Base-by-base conservation (phyloP, 176 grass and related monocot genomes). In the Urochloa ruziziensis region DNA sequence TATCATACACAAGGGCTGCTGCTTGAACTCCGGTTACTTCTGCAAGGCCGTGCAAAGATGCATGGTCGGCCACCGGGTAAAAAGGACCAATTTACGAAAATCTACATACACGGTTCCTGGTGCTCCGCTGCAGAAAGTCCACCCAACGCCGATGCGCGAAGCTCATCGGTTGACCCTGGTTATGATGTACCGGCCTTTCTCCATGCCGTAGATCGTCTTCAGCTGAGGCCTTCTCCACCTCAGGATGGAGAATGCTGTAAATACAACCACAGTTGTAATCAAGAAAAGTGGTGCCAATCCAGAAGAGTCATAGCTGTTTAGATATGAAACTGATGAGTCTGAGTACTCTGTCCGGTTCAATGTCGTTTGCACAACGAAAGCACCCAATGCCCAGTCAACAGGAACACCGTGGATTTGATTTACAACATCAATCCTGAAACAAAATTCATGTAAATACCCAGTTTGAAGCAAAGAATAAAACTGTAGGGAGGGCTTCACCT, bases 301-400 rank as follows among this genome's bases (percentile, higher is more conserved):
- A 69, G 79, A 86, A 58, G 71, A 84, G 37, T 86, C 79, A 51
- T 91, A 77, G 65, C 56, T 71, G 70, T 88, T 79, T 74, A 90
- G 34, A 81, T 91, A 89, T 84, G 79, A 82, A 73, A 86, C 86
- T 82, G 86, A 68, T 63, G 49, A 47, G 58, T 82, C 81, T 53
- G 67, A 78, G 83, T 88, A 81, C 75, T 91, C 86, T 57, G 71
- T 86, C 65, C 32, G 25, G 57, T 81, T 88, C 86, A 59, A 71
- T 18, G 86, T 43, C 62, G 84, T 85, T 27, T 91, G 88, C 79
- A 91, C 57, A 66, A 98, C 47, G 74, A 98, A 98, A 79, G 91
- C 87, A 62, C 96, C 96, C 79, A 93, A 88, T 82, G 96, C 92
- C 96, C 91, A 95, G 76, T 95, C 96, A 52, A 98, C 79, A 35